Evolutionary conservation across 495 filamentous ascomycete genomes (phyloP), one percentile per base, ranked within the genome.

Genomic region (Neurospora sp.): DNA sequence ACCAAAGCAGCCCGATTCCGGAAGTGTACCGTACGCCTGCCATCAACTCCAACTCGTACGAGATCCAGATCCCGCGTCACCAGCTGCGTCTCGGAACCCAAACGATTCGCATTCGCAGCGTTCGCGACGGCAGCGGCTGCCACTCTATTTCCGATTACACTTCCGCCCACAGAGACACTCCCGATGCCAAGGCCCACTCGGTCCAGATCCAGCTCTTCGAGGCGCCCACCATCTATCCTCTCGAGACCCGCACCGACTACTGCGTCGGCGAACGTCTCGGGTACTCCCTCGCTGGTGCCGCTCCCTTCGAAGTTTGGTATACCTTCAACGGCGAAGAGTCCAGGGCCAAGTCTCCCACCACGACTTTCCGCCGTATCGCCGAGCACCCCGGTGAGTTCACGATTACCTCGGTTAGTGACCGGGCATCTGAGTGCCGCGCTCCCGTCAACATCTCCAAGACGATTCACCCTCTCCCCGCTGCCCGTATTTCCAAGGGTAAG

Each of bases 181-280:
- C 86, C 39, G 90, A 92, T 59, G 84, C 85, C 73, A 88, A 91
- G 78, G 83, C 87, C 14, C 87, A 91, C 1, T 89, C 91, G 23
- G 93, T 98, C 38, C 90, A 94, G 75, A 91, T 98, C 69, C 90
- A 93, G 66, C 92, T 99, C 9, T 94, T 92, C 72, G 94, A 98
- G 75, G 92, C 96, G 5, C 96, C 96, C 14, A 92, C 93, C 16
- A 96, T 98, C 75, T 91, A 93, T 70, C 84, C 88, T 31, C 86
- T 97, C n/a, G 93, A 97, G 77, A 90, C 90, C n/a, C 91, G 90
- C 75, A 84, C 86, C 7, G 92, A 98, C 82, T 97, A 96, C 84
- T 99, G 96, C 83, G 94, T 98, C 39, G 96, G 96, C 70, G 95
- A 99, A 78, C 90, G 93, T 41, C 90, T 98, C 74, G 91, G 93